Evolutionary conservation across 805 yeast species (phyloP).

Genomic region (Nakazawaea ambrosiae): DNA sequence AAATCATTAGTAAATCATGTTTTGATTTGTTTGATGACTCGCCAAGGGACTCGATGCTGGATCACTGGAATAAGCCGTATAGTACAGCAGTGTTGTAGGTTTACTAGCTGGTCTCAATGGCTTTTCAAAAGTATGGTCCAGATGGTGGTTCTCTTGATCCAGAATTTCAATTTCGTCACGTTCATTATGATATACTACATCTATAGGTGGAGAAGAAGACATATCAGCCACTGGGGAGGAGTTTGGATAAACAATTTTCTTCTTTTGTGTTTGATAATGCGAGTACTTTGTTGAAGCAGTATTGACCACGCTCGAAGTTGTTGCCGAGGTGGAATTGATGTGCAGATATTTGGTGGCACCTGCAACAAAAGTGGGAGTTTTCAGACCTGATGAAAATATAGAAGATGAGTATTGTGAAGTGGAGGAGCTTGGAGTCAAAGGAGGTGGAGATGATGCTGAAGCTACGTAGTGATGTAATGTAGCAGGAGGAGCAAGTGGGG

Average conservation of each 20-base stretch:
- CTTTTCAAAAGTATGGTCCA: too few species aligned
- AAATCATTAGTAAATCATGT: constrained; percentile 8
- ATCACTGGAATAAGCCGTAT: background rate
- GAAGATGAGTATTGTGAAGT: constrained; percentile 10
- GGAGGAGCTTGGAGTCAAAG: constrained; percentile 14
- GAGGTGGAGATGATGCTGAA: constrained; percentile 11
- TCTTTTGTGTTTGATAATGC: constrained; percentile 1
- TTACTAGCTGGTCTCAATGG: too few species aligned
- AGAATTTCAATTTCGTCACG: constrained; percentile 14
- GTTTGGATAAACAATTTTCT: constrained; percentile 8
- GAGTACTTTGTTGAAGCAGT: background rate
- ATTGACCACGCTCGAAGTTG: background rate
- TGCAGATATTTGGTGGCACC: too few species aligned
- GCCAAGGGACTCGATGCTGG: constrained; percentile 8
- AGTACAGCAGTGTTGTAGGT: too few species aligned
- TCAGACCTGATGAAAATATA: constrained; percentile 8
- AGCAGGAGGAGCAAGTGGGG: constrained; percentile 1
- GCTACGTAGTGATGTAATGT: constrained; percentile 1
- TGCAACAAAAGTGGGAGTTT: constrained; percentile 10
- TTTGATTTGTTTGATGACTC: constrained; percentile 5
- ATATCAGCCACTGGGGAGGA: constrained; percentile 10
- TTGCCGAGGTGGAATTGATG: too few species aligned
- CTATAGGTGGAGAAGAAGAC: constrained; percentile 4
- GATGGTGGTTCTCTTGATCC: constrained; percentile 8
- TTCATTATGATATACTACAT: background rate